phyloP scores from a whole-genome alignment of 345 rosid genomes.

The Sonneratia caseolaris region DNA sequence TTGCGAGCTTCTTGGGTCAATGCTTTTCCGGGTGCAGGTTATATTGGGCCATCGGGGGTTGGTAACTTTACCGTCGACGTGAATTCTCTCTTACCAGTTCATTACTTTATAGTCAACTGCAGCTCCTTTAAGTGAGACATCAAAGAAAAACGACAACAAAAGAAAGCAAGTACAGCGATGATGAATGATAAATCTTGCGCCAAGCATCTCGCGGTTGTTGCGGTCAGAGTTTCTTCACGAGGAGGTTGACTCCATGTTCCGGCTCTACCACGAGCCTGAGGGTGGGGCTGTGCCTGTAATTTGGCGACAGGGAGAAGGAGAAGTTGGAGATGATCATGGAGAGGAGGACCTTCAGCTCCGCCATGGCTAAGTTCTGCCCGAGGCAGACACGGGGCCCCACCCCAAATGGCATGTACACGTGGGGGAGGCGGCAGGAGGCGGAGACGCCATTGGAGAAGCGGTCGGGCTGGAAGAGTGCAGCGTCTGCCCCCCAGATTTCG shows the following conservation, averaged over 20 bases:
- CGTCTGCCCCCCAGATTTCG: conserved; percentile 38
- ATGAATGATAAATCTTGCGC: too few relatives aligned
- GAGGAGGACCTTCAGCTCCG: conserved; percentile 33
- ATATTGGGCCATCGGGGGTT: too few relatives aligned
- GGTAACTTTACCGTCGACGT: too few relatives aligned
- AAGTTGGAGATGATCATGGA: conserved; percentile 25
- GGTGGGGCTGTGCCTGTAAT: conserved; percentile 25
- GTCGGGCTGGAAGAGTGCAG: conserved; percentile 24
- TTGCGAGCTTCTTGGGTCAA: too few relatives aligned
- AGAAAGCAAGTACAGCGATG: too few relatives aligned
- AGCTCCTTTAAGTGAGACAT: too few relatives aligned
- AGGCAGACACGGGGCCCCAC: conserved; percentile 34
- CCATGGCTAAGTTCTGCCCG: conserved; percentile 43
- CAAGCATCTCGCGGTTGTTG: too few relatives aligned
- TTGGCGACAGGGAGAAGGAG: conserved; percentile 24
- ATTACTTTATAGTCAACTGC: too few relatives aligned
- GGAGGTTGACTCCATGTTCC: conserved; percentile 20
- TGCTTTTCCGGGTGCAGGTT: too few relatives aligned
- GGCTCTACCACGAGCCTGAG: conserved; percentile 32
- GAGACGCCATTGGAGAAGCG: conserved; percentile 31
- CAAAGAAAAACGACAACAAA: too few relatives aligned
- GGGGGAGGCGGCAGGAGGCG: conserved; percentile 29
- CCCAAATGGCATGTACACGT: conserved; percentile 37
- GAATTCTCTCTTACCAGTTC: too few relatives aligned
- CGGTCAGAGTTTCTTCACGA: too few relatives aligned